Percentiles rank a stretch among this genome's conserved stretches.
Evolutionary conservation across 202 grass and related monocot species (phyloP).

Genomic region (Miscanthus sacchariflorus): DNA sequence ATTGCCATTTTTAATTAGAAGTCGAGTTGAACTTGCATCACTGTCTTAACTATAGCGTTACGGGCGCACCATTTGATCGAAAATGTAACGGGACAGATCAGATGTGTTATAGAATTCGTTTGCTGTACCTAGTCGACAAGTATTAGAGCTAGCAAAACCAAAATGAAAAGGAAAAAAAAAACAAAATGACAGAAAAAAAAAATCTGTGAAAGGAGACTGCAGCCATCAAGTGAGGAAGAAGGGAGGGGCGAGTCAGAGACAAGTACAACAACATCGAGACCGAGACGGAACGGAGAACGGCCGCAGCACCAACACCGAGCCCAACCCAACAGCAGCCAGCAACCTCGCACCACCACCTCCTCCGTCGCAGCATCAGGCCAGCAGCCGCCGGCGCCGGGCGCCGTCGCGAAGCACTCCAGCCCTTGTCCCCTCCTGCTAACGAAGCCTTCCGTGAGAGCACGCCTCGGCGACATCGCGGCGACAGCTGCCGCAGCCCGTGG

Average conservation of each 20-base stretch:
- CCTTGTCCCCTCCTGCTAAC: not conserved
- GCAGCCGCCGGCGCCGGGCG: slow-evolving; percentile 13
- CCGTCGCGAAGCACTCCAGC: slow-evolving; percentile 4
- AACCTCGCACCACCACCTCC: slow-evolving; percentile 38
- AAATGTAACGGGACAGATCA: too few relatives aligned
- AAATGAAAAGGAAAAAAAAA: too few relatives aligned
- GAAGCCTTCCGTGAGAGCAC: slow-evolving; percentile 4
- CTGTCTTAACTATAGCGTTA: too few relatives aligned
- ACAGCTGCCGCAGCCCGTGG: slow-evolving; percentile 26
- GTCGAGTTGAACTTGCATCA: too few relatives aligned
- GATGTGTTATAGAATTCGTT: too few relatives aligned
- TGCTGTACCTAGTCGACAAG: too few relatives aligned
- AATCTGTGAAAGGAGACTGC: not conserved
- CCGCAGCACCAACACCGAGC: slow-evolving; percentile 32
- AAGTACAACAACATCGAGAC: slow-evolving; percentile 38
- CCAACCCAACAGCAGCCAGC: slow-evolving; percentile 50
- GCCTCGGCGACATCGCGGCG: not conserved
- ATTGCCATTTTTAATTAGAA: too few relatives aligned
- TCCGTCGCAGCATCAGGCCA: slow-evolving; percentile 34
- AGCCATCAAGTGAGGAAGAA: not conserved
- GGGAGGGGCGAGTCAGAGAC: slow-evolving; percentile 14
- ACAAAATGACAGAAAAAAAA: not conserved
- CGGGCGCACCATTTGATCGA: too few relatives aligned
- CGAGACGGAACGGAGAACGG: slow-evolving; percentile 53
- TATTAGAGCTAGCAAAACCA: too few relatives aligned